phyloP scores from a whole-genome alignment of 169 alveolate genomes.

The Blepharisma undulans region DNA sequence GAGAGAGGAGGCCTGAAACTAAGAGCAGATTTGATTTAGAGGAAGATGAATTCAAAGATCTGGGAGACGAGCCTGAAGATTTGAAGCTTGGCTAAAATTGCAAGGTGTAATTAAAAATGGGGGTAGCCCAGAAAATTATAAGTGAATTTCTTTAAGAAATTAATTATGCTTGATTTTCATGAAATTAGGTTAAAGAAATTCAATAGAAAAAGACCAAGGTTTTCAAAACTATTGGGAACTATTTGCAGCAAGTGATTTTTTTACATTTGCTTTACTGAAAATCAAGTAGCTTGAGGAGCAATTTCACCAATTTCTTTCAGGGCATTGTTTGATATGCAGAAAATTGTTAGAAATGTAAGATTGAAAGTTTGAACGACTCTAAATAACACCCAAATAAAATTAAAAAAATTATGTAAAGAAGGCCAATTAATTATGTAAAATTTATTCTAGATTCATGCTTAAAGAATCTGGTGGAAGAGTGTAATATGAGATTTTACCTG shows the following conservation, averaged over 20 bases:
- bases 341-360: no score
- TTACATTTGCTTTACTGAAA: no score
- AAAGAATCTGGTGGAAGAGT: constrained; percentile 82
- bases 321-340: no score
- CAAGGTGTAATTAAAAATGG: background rate
- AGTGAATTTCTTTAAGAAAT: background rate
- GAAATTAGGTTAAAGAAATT: no score
- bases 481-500: constrained; percentile 88
- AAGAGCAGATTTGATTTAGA: background rate
- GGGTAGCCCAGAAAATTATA: background rate
- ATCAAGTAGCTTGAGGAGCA: no score
- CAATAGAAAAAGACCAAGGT: no score
- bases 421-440: background rate
- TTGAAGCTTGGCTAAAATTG: background rate
- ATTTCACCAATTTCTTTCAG: no score
- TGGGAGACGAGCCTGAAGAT: background rate
- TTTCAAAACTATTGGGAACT: no score
- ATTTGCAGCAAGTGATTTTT: no score
- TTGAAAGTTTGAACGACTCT: no score
- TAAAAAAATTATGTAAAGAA: background rate
- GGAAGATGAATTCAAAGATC: background rate
- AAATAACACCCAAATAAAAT: background rate
- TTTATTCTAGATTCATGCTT: background rate
- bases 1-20: background rate
- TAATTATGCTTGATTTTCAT: background rate